Percentiles rank a stretch among this genome's conserved stretches.
Conservation (phyloP, 2,329 filamentous ascomycete genomes). For the Chaetomiaceae sp. region DNA sequence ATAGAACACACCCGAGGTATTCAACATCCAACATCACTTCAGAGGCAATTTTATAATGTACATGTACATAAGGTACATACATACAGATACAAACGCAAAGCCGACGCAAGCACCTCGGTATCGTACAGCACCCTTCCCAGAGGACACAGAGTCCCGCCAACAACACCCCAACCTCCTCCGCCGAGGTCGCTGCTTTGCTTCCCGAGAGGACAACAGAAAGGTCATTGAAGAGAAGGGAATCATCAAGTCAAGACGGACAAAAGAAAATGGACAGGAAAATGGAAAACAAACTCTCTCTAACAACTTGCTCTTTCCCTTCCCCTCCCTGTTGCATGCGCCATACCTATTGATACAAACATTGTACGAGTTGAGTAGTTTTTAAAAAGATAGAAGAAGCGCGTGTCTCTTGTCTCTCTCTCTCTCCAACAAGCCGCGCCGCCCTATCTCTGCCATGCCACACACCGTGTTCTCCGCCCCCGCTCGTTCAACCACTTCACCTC, state of each 20-base stretch:
- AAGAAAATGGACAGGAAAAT: neutral
- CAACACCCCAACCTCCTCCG: no score
- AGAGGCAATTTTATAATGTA: no score
- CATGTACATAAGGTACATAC: neutral
- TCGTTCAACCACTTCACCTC: slow-evolving; percentile 6
- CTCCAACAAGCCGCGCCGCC: neutral
- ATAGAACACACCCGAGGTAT: no score
- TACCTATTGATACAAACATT: slow-evolving; percentile 15
- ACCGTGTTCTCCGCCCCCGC: neutral
- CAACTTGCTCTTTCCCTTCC: neutral
- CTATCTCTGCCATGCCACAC: neutral
- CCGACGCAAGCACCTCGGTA: neutral
- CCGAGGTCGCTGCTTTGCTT: no score
- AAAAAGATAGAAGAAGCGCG: neutral
- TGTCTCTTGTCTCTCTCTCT: neutral
- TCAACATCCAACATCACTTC: no score
- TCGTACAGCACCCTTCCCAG: neutral
- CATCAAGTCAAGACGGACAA: neutral
- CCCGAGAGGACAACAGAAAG: neutral
- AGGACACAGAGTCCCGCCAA: no score
- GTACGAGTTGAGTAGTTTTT: slow-evolving; percentile 13
- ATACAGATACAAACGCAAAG: neutral
- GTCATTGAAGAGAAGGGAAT: neutral
- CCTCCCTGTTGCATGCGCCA: slow-evolving; percentile 7
- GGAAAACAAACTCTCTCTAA: neutral